Evolutionary conservation across 2,329 filamentous ascomycete genomes (phyloP).

Genomic region (Ophiostoma sp.): DNA sequence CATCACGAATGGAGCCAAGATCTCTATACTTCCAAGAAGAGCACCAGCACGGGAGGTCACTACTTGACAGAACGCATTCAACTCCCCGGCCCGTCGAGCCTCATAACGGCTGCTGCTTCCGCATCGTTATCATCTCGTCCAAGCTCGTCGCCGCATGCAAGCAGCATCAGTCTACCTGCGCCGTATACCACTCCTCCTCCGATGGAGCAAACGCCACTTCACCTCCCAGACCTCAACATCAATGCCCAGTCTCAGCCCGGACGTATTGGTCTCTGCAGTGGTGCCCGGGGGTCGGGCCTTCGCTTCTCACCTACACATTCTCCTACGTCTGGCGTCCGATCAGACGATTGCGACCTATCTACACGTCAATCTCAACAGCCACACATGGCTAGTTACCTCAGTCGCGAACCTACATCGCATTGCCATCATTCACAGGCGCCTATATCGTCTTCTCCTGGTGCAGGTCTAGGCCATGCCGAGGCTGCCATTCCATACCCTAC

Average conservation of each 20-base stretch:
- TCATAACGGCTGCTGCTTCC: neutral
- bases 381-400: neutral
- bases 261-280: neutral
- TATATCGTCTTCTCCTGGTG: neutral
- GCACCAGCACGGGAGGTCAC: neutral
- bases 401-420: neutral
- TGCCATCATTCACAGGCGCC: neutral
- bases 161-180: neutral
- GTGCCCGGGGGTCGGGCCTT: neutral
- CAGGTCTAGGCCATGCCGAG: neutral
- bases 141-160: neutral
- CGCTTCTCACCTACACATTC: neutral
- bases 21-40: slow-evolving; percentile 16
- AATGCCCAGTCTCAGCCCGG: neutral
- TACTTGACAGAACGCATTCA: neutral
- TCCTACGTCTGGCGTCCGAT: neutral
- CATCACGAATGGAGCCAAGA: slow-evolving; percentile 33
- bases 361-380: neutral
- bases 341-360: neutral
- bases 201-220: neutral
- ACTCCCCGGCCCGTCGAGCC: neutral
- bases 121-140: neutral
- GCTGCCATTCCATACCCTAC: neutral
- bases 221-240: neutral
- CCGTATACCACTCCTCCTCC: neutral